Conservation (phyloP, 2,329 filamentous ascomycete species). For the Cercospora citrullina region DNA sequence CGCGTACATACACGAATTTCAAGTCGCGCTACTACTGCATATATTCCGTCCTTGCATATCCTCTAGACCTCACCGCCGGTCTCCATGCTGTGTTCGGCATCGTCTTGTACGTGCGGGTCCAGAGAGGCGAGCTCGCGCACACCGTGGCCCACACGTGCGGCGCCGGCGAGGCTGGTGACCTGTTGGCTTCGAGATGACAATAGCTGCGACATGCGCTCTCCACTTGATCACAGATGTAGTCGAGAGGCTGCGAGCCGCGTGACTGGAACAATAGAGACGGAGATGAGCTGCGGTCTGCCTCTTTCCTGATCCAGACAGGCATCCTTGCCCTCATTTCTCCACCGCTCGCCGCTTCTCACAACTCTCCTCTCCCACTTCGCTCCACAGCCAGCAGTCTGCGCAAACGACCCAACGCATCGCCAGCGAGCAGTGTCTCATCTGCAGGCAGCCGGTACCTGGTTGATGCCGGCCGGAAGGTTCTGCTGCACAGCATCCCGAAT, state of each 20-base stretch:
- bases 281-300: conserved; percentile 6
- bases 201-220: conserved; percentile 6
- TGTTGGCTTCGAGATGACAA: background rate
- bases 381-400: background rate
- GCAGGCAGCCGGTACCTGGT: conserved; percentile 4
- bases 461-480: background rate
- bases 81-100: background rate
- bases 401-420: background rate
- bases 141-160: background rate
- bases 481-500: background rate
- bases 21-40: background rate
- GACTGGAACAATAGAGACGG: background rate
- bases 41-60: background rate
- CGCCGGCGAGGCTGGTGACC: background rate
- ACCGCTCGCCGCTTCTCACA: background rate
- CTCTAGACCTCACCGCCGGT: background rate
- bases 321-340: background rate
- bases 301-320: background rate
- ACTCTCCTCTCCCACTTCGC: background rate
- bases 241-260: conserved; percentile 6
- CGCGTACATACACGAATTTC: background rate
- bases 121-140: background rate
- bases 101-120: background rate
- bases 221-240: conserved; percentile 9
- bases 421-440: conserved; percentile 2